Percentiles rank a stretch among this genome's conserved stretches.
These are phyloP conservation scores for Yamadazyma phyllophila DNA, from an alignment of 805 yeast genomes.

Conservation along the genomic window DNA sequence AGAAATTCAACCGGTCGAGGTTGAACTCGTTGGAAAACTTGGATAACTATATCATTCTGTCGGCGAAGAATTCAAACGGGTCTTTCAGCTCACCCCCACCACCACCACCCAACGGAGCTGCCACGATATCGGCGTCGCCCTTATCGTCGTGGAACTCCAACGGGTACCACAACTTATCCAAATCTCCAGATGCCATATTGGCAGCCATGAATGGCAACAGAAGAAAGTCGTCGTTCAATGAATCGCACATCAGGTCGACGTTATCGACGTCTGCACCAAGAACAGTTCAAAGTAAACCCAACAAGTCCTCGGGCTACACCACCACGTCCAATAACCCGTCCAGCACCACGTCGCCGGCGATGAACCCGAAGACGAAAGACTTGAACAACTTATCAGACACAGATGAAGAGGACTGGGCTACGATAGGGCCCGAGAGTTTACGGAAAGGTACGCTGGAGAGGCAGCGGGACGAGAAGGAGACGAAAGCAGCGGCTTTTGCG, in stretches of 20 bases:
- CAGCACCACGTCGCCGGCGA: constrained; percentile 2
- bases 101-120: constrained; percentile 17
- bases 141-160: constrained; percentile 14
- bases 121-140: constrained; percentile 13
- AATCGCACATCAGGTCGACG: constrained; percentile 32
- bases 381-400: constrained; percentile 70
- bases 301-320: not conserved
- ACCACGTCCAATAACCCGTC: not conserved
- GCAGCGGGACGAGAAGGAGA: constrained; percentile 33
- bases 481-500: constrained; percentile 57
- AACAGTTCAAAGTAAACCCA: not conserved
- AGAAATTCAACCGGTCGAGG: constrained; percentile 37
- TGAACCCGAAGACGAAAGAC: not conserved
- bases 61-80: constrained; percentile 36
- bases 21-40: constrained; percentile 42
- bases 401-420: constrained; percentile 96
- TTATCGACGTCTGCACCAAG: constrained; percentile 20
- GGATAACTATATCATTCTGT: constrained; percentile 40
- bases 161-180: constrained; percentile 17
- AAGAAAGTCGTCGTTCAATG: constrained; percentile 43
- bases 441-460: constrained; percentile 28
- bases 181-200: constrained; percentile 11
- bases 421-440: constrained; percentile 77
- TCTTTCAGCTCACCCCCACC: constrained; percentile 38
- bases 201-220: constrained; percentile 16